phyloP scores from a whole-genome alignment of 1,139 yeast genomes.

The Pichia sp. region DNA sequence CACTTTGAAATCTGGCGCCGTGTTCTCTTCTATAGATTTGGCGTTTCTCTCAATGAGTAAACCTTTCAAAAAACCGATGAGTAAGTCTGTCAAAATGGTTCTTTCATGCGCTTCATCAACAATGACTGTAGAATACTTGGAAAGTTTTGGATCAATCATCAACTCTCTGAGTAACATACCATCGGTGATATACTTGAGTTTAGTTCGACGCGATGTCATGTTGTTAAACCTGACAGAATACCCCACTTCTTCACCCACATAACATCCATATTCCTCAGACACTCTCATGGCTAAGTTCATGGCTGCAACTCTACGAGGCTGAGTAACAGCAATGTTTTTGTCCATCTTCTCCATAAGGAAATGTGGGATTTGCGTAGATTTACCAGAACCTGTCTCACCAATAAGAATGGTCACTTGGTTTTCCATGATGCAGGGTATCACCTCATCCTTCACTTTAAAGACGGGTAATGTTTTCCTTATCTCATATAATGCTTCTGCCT shows the following conservation, averaged over 20 bases:
- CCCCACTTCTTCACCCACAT: constrained; percentile 80
- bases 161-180: constrained; percentile 95
- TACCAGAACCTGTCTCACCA: constrained; percentile 98
- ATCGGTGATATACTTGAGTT: constrained; percentile 82
- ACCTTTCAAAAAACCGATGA: constrained; percentile 80
- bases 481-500: constrained; percentile 41
- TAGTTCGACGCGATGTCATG: constrained; percentile 45
- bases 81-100: constrained; percentile 82
- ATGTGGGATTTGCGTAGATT: constrained; percentile 96
- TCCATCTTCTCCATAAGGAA: constrained; percentile 51
- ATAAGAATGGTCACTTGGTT: constrained; percentile 73
- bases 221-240: constrained; percentile 86
- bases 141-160: constrained; percentile 63
- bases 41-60: constrained; percentile 43
- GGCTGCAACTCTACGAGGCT: constrained; percentile 97
- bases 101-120: constrained; percentile 98
- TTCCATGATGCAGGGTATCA: constrained; percentile 45
- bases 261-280: constrained; percentile 77
- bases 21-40: constrained; percentile 26
- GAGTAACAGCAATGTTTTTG: constrained; percentile 76
- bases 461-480: constrained; percentile 65
- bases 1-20: constrained; percentile 40
- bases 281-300: constrained; percentile 91
- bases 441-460: constrained; percentile 59
- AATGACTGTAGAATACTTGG: constrained; percentile 67